These are phyloP conservation scores for Halteria grandinella DNA, from an alignment of 73 alveolate genomes.

Conservation along the genomic window DNA sequence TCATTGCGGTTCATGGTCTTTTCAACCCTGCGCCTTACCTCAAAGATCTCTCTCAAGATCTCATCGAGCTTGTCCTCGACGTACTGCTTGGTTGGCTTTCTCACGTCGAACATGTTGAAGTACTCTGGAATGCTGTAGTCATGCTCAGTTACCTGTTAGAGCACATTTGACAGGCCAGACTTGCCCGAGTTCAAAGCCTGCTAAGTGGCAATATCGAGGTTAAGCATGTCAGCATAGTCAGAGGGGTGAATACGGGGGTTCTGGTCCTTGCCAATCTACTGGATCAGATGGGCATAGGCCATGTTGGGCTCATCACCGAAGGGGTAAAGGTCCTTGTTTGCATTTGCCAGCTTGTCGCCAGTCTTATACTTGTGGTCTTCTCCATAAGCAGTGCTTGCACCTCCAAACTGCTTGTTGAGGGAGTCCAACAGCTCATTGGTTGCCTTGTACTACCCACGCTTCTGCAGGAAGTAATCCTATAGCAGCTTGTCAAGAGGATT, in stretches of 20 bases:
- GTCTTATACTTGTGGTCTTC: no score
- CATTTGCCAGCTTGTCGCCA: no score
- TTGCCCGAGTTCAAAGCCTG: conserved; percentile 13
- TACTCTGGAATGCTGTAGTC: neutral
- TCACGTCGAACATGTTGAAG: neutral
- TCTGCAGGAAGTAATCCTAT: no score
- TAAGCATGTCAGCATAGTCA: conserved; percentile 25
- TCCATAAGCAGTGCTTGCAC: no score
- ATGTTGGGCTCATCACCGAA: no score
- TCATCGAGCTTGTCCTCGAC: conserved; percentile 13
- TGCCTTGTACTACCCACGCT: no score
- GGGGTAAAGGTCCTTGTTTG: no score
- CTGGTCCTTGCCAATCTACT: neutral
- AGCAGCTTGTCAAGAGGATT: no score
- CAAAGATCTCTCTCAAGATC: conserved; percentile 20
- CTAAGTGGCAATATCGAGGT: conserved; percentile 21
- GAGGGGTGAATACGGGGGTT: neutral
- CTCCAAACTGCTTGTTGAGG: no score
- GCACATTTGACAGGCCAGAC: conserved; percentile 13
- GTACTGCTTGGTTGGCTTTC: conserved; percentile 37
- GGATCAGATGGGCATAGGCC: neutral
- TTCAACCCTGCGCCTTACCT: conserved; percentile 26
- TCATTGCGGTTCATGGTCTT: conserved; percentile 40
- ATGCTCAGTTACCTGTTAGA: neutral
- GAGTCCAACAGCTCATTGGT: no score